Evolutionary conservation across 106 monocot genomes (phyloP), one percentile per base, ranked within the genome.

Genomic region (Platanthera guangdongensis): DNA sequence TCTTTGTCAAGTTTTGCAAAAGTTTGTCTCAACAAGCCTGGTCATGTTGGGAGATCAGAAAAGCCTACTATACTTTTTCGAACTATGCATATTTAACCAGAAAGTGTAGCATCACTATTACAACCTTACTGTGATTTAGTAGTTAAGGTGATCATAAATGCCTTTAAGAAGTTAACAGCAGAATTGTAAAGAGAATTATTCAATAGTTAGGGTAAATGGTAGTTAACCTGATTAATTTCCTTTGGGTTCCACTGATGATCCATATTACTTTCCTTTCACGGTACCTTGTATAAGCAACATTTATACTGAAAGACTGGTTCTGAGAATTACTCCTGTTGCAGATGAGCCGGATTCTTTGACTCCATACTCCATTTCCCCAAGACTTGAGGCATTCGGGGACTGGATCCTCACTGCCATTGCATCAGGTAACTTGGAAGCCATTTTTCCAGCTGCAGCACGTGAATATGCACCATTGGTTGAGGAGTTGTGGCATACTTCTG

Each of bases 401-500:
- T 90, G 85, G 89, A 80, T 95, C 72, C 86, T 95, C 45, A 83
- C 84, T 57, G 82, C 78, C 53, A 88, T 89, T 81, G 89, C 85
- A 64, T 82, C 79, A 14, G 95, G 95, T 55, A 85, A 78, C 63
- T 77, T 95, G 12, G 90, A 95, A 76, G 92, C 79, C 57, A 87
- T 92, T 79, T 95, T 92, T 57, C 92, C 92, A 62, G 90, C 95
- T 75, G 84, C 90, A 74, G 86, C 90, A 48, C 89, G 90, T 73
- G 92, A 88, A 77, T 88, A 95, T 86, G 88, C 95, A 52, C 90
- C 90, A 4, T 19, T 71, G 47, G 92, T 92, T 47, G 90, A 90
- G 85, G 92, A 95, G 73, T 71, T 95, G 59, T 95, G 95, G 95
- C 88, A 90, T 74, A 86, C 90, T 83, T 30, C 87, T 78, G 92